Percentiles rank a stretch among this genome's conserved stretches.
These are phyloP conservation scores for Lodderomyces orthopsilosis DNA, from an alignment of 1,139 yeast species.

Conservation along the genomic window DNA sequence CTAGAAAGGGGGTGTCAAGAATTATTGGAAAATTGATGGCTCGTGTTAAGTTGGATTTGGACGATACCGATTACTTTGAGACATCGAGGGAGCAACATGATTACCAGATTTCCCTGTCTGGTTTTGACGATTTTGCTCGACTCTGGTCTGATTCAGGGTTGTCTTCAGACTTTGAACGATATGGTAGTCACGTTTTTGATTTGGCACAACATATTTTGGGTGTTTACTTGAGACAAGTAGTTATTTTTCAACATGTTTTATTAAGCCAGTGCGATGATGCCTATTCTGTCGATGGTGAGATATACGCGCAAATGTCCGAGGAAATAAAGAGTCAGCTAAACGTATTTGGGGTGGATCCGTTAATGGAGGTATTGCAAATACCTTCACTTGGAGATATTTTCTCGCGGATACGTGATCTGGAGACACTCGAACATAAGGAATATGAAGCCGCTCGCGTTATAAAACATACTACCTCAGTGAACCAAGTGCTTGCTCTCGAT, in stretches of 20 bases:
- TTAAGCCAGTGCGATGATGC: slow-evolving; percentile 28
- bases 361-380: slow-evolving; percentile 21
- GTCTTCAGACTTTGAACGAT: background rate
- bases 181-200: slow-evolving; percentile 17
- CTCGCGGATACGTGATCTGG: background rate
- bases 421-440: background rate
- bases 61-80: background rate
- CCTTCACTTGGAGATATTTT: slow-evolving; percentile 22
- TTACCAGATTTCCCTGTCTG: background rate
- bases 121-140: background rate
- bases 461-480: background rate
- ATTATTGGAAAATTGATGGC: slow-evolving; percentile 1
- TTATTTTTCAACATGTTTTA: slow-evolving; percentile 34
- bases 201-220: slow-evolving; percentile 30
- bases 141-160: background rate
- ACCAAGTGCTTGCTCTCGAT: slow-evolving; percentile 23
- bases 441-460: background rate
- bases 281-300: slow-evolving; percentile 12
- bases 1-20: slow-evolving; percentile 30
- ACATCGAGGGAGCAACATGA: background rate
- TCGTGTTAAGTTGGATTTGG: background rate
- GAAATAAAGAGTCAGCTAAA: slow-evolving; percentile 5
- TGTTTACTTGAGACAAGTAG: slow-evolving; percentile 37
- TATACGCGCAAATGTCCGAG: background rate
- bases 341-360: slow-evolving; percentile 14